Base-by-base conservation (phyloP, 2,329 filamentous ascomycete species). In the Calonectria pauciramosa region DNA sequence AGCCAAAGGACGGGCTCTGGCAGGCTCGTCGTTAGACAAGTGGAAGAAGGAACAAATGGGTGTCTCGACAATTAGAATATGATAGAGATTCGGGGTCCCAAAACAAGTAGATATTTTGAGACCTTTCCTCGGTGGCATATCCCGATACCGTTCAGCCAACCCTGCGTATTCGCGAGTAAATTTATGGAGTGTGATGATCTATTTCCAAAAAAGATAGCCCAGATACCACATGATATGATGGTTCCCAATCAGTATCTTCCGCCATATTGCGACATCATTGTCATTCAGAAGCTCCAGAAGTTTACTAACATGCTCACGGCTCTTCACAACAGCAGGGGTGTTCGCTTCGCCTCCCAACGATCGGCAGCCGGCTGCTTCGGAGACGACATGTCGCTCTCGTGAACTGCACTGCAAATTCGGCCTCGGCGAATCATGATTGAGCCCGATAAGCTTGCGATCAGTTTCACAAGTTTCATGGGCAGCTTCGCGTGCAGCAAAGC, bases 361-460 rank as follows among this genome's bases (percentile, higher is more conserved):
- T 60, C 56, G 26, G 34, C 56, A 60, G 16, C 16, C 56, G 56
- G 56, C 56, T 38, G 34, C 56, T 60, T 60, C 56, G 56, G 56
- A 34, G 26, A 23, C n/a, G 23, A 41, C 11, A 60, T 38, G 16
- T 38, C 20, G n/a, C 34, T 8, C 4, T 26, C n/a, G 11, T 41
- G 14, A 38, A 26, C 0, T 18, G 14, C 9, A 18, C 14, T 4
- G 18, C n/a, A n/a, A 11, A 47, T 47, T 10, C 11, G 5, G 13
- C n/a, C 3, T 47, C n/a, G 8, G n/a, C 44, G 10, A 47, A 47
- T 47, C 44, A 47, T 44, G 18, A 44, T 47, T 23, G 5, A 2
- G 23, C 13, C 8, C 10, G 10, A 23, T 23, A 23, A 47, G 44
- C 44, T 47, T 47, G 10, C 44, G n/a, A 47, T n/a, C 20, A 23